Evolutionary conservation across 306 rosid genomes (phyloP).

Genomic region (Morella rubra): DNA sequence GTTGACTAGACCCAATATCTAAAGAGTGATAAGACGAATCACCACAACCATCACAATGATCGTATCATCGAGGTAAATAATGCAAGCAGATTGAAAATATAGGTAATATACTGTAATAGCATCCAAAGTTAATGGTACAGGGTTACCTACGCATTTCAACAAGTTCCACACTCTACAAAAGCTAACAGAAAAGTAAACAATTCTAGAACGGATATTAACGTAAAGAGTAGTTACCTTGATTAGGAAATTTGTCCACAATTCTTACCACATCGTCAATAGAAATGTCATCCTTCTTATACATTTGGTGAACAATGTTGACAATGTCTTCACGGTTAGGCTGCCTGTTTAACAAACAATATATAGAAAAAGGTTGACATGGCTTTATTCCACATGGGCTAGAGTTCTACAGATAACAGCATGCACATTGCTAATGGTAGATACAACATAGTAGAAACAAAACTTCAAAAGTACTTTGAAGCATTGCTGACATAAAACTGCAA

Average conservation of each 20-base stretch:
- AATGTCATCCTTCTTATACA: slow-evolving; percentile 89
- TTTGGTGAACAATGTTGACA: slow-evolving; percentile 76
- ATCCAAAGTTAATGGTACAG: slow-evolving; percentile 1
- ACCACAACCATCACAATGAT: background rate
- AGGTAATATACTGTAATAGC: background rate
- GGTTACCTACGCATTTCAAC: slow-evolving; percentile 1
- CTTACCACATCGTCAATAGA: slow-evolving; percentile 62
- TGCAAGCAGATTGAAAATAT: background rate
- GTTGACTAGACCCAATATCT: background rate
- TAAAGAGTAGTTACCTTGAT: slow-evolving; percentile 61
- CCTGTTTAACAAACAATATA: slow-evolving; percentile 61
- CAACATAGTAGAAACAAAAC: background rate
- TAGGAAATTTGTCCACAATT: slow-evolving; percentile 76
- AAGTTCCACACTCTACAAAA: slow-evolving; percentile 9
- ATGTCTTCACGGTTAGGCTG: slow-evolving; percentile 89
- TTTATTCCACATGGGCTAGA: background rate
- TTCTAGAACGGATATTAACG: slow-evolving; percentile 12
- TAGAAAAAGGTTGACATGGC: slow-evolving; percentile 28
- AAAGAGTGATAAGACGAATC: background rate
- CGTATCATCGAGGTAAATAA: background rate
- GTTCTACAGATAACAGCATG: background rate
- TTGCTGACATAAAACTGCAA: background rate
- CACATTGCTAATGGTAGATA: background rate
- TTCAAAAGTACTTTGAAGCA: background rate
- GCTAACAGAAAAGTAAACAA: slow-evolving; percentile 5